phyloP scores from a whole-genome alignment of 257 asterid genomes.

The Capsicum baccatum region DNA sequence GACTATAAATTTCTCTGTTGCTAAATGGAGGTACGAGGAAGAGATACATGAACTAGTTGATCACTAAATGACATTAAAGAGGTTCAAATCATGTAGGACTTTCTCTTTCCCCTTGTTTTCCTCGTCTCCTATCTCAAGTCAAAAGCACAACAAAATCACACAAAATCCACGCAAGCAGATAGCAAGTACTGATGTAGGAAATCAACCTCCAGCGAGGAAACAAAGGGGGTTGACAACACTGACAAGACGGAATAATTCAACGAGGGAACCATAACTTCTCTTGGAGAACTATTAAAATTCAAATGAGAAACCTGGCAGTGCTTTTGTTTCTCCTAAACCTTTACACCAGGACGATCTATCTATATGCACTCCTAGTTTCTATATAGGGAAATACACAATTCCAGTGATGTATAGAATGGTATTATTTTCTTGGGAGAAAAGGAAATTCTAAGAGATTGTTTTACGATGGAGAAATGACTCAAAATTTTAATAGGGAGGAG shows the following conservation, averaged over 20 bases:
- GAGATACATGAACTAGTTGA: background rate
- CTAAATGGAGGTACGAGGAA: conserved; percentile 13
- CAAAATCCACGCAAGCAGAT: conserved; percentile 7
- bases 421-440: background rate
- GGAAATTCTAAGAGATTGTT: background rate
- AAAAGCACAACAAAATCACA: conserved; percentile 18
- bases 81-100: background rate
- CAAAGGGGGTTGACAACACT: background rate
- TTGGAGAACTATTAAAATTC: background rate
- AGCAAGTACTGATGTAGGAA: conserved; percentile 4
- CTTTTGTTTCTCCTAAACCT: background rate
- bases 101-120: background rate
- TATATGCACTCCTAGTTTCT: background rate
- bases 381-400: background rate
- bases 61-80: conserved; percentile 9
- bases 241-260: background rate
- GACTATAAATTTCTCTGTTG: background rate
- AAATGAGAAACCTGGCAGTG: conserved; percentile 6
- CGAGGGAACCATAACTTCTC: background rate
- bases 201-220: background rate
- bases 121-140: background rate
- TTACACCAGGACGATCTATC: background rate
- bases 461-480: background rate
- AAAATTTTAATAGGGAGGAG: background rate
- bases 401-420: conserved; percentile 11